phyloP scores from a whole-genome alignment of 768 basidiomycete genomes.

The Auricularia sp. region DNA sequence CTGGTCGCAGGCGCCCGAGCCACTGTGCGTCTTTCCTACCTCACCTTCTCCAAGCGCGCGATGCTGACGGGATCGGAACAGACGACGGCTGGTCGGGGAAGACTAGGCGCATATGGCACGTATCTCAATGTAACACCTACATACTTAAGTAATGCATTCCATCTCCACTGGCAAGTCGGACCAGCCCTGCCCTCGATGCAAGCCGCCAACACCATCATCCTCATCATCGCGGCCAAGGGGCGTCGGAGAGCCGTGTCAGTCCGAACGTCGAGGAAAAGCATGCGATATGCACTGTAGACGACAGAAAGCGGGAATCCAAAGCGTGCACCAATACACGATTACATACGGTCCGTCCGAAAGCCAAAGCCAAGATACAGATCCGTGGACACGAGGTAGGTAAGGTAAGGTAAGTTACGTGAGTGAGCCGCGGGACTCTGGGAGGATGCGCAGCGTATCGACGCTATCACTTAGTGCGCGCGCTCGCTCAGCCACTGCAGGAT shows the following conservation, averaged over 20 bases:
- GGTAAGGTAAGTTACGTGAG: too few species aligned
- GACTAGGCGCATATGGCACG: not conserved
- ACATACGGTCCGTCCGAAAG: too few species aligned
- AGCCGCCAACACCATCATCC: too few species aligned
- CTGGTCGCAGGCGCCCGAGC: constrained; percentile 61
- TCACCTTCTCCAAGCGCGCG: not conserved
- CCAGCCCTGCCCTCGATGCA: too few species aligned
- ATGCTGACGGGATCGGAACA: constrained; percentile 19
- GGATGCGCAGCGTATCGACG: not conserved
- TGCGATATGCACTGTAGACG: too few species aligned
- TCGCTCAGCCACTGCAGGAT: constrained; percentile 80
- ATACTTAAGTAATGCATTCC: not conserved
- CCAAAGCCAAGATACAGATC: too few species aligned
- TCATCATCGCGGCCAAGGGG: too few species aligned
- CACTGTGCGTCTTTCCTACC: constrained; percentile 43
- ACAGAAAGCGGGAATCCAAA: too few species aligned
- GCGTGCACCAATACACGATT: too few species aligned
- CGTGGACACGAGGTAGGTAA: too few species aligned
- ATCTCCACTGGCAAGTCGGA: not conserved
- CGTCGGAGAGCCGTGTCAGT: too few species aligned
- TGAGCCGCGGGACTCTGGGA: not conserved
- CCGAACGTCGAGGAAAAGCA: too few species aligned
- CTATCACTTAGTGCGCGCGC: constrained; percentile 45
- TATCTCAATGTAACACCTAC: not conserved
- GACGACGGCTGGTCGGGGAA: constrained; percentile 62